A percentile compares a stretch with the other conserved stretches of the same genome.
Conservation (phyloP, 1,139 yeast genomes). For the Hyphopichia burtonii region DNA sequence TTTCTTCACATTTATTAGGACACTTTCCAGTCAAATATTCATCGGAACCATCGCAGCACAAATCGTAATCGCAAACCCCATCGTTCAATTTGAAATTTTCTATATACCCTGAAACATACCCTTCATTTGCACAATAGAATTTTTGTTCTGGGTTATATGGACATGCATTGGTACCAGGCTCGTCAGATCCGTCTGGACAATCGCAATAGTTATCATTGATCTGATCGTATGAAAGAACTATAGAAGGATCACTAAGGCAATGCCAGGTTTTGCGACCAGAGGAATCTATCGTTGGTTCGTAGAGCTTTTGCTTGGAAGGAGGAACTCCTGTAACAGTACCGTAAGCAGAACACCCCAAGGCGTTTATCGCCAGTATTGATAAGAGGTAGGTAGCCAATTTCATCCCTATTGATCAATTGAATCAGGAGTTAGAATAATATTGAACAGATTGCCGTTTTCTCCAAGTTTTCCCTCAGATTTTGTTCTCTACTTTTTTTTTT, state of each 20-base stretch:
- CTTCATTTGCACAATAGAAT: slow-evolving; percentile 79
- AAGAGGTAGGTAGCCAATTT: background rate
- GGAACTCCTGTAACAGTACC: slow-evolving; percentile 25
- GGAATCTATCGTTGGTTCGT: slow-evolving; percentile 49
- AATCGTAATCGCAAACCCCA: slow-evolving; percentile 87
- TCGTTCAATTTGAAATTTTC: slow-evolving; percentile 72
- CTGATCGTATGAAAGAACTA: slow-evolving; percentile 56
- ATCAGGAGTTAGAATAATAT: background rate
- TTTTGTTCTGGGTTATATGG: slow-evolving; percentile 31
- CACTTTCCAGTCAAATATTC: slow-evolving; percentile 55
- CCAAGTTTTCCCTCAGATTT: background rate
- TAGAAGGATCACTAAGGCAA: slow-evolving; percentile 66
- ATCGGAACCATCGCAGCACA: slow-evolving; percentile 95
- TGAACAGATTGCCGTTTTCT: slow-evolving; percentile 1
- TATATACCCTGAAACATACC: slow-evolving; percentile 58
- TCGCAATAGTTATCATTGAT: slow-evolving; percentile 91
- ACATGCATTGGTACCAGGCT: slow-evolving; percentile 94
- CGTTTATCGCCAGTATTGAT: background rate
- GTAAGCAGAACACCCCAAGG: background rate
- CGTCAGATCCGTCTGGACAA: slow-evolving; percentile 98
- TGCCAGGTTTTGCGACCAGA: slow-evolving; percentile 50
- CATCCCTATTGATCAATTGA: background rate
- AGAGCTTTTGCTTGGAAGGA: slow-evolving; percentile 45
- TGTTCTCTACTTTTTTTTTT: background rate
- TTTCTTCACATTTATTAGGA: slow-evolving; percentile 57